Percentiles rank a stretch among this genome's conserved stretches.
phyloP scores from a whole-genome alignment of 805 yeast genomes.

The Cyberlindnera saturnus region DNA sequence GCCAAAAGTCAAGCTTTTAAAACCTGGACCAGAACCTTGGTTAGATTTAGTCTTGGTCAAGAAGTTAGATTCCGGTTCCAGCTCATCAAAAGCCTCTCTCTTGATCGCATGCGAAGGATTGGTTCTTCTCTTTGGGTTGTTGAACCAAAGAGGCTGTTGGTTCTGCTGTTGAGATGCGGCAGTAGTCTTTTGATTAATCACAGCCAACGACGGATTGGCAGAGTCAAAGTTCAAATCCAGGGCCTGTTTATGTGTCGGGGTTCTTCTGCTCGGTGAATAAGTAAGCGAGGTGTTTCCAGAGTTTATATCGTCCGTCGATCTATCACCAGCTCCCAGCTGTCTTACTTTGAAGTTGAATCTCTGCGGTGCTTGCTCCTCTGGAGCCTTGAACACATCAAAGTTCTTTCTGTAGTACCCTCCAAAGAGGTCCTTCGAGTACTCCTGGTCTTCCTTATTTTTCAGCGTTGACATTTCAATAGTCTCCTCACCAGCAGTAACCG shows the following conservation, averaged over 20 bases:
- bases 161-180: slow-evolving; percentile 1
- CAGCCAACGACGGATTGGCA: slow-evolving; percentile 17
- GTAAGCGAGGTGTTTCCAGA: slow-evolving; percentile 8
- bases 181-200: slow-evolving; percentile 19
- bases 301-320: slow-evolving; percentile 18
- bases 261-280: slow-evolving; percentile 21
- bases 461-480: slow-evolving; percentile 12
- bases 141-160: slow-evolving; percentile 30
- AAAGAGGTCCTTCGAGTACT: slow-evolving; percentile 21
- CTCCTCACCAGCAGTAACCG: too few relatives aligned
- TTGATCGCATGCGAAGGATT: slow-evolving; percentile 44
- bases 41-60: slow-evolving; percentile 14
- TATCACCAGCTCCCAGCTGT: slow-evolving; percentile 10
- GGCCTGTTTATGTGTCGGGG: slow-evolving; percentile 20
- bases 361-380: slow-evolving; percentile 12
- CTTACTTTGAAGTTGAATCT: slow-evolving; percentile 19
- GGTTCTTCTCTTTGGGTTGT: slow-evolving; percentile 38
- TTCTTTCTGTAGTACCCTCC: slow-evolving; percentile 21
- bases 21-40: slow-evolving; percentile 24
- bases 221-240: slow-evolving; percentile 15
- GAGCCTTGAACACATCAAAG: slow-evolving; percentile 16
- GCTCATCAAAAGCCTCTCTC: slow-evolving; percentile 26
- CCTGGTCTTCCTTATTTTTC: slow-evolving; percentile 13
- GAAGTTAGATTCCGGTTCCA: slow-evolving; percentile 20
- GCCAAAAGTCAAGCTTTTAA: slow-evolving; percentile 33